Evolutionary conservation across 805 yeast species (phyloP).

Genomic region (Candida michaelii): DNA sequence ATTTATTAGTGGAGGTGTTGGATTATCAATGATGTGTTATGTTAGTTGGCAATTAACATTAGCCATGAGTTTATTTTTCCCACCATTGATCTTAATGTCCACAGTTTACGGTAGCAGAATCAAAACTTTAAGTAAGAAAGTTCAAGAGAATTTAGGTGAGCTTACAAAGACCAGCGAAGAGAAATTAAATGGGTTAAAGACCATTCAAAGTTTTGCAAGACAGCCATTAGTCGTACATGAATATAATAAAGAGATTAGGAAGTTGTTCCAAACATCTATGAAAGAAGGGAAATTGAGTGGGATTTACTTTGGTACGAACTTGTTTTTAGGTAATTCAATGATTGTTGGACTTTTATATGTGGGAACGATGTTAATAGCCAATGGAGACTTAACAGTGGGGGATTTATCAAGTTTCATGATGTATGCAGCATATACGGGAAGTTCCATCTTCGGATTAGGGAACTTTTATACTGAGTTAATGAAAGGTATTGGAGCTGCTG

Average conservation of each 20-base stretch:
- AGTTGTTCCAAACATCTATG: slow-evolving; percentile 64
- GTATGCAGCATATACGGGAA: slow-evolving; percentile 92
- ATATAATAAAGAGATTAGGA: slow-evolving; percentile 70
- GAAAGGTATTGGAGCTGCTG: slow-evolving; percentile 97
- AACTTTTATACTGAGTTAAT: slow-evolving; percentile 90
- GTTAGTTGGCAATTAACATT: slow-evolving; percentile 82
- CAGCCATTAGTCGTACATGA: slow-evolving; percentile 75
- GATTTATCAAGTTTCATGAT: slow-evolving; percentile 90
- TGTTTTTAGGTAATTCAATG: slow-evolving; percentile 80
- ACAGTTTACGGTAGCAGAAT: slow-evolving; percentile 79
- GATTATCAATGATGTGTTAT: slow-evolving; percentile 86
- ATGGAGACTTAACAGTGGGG: slow-evolving; percentile 78
- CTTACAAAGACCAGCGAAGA: slow-evolving; percentile 91
- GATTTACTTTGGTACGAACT: slow-evolving; percentile 72
- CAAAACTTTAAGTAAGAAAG: slow-evolving; percentile 66
- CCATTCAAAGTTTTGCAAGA: slow-evolving; percentile 89
- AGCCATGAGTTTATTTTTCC: slow-evolving; percentile 76
- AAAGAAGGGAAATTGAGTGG: slow-evolving; percentile 81
- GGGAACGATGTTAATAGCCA: slow-evolving; percentile 79
- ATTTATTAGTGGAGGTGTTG: slow-evolving; percentile 77
- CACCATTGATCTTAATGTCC: slow-evolving; percentile 80
- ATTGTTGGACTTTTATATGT: slow-evolving; percentile 72
- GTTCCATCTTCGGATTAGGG: slow-evolving; percentile 88
- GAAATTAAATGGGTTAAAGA: slow-evolving; percentile 77
- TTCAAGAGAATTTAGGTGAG: slow-evolving; percentile 82